Evolutionary conservation across 2,329 filamentous ascomycete species (phyloP).

Genomic region (Colletotrichum sp.): DNA sequence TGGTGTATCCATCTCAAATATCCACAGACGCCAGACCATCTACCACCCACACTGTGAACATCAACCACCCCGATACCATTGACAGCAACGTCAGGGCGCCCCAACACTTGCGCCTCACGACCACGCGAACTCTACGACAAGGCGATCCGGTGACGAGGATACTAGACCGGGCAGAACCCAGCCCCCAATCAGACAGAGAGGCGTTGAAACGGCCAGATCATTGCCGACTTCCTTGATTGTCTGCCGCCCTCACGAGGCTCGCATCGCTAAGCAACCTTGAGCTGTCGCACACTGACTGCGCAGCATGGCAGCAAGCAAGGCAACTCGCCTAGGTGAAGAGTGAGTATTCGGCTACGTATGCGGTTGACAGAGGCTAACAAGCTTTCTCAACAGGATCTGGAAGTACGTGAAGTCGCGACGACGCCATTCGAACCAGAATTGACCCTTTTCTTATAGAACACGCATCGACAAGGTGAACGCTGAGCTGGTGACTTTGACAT

Average conservation of each 20-base stretch:
- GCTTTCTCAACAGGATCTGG: slow-evolving; percentile 73
- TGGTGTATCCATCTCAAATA: not conserved
- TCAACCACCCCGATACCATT: not conserved
- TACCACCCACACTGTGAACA: not conserved
- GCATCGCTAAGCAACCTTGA: not conserved
- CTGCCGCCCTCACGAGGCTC: not conserved
- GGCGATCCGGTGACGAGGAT: not conserved
- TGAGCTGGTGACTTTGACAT: slow-evolving; percentile 95
- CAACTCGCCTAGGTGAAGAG: slow-evolving; percentile 67
- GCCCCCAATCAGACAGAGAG: not conserved
- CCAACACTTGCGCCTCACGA: not conserved
- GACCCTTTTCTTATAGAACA: slow-evolving; percentile 63
- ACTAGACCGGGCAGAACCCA: not conserved
- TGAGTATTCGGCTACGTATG: slow-evolving; percentile 39
- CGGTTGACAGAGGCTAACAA: slow-evolving; percentile 6
- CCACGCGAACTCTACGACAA: not conserved
- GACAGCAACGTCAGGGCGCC: not conserved
- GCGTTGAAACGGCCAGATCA: not conserved
- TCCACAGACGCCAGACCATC: not conserved
- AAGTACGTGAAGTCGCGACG: slow-evolving; percentile 68
- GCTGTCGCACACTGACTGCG: not conserved
- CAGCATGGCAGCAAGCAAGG: slow-evolving; percentile 64
- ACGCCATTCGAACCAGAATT: not conserved
- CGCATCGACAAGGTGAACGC: slow-evolving; percentile 98
- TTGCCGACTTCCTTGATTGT: not conserved